phyloP scores from a whole-genome alignment of 2,329 filamentous ascomycete genomes.

The Aspergillus sp. region DNA sequence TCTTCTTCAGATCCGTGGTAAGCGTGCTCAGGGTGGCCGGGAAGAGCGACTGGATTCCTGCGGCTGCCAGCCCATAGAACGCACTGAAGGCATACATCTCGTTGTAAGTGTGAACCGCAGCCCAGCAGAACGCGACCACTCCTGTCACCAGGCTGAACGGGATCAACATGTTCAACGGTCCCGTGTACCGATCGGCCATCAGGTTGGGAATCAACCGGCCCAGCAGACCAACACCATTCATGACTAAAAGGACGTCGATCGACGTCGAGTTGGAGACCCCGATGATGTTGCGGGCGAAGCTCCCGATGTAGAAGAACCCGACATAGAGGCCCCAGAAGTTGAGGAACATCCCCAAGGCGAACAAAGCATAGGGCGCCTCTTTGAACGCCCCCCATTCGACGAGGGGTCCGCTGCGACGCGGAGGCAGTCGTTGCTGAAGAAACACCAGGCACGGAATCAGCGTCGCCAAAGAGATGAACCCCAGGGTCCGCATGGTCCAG shows the following conservation, averaged over 20 bases:
- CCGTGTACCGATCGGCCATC: slow-evolving; percentile 59
- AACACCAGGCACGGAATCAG: slow-evolving; percentile 46
- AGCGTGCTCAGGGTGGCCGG: slow-evolving; percentile 62
- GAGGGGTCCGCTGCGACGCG: slow-evolving; percentile 53
- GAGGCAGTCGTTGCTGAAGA: slow-evolving; percentile 53
- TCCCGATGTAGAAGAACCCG: slow-evolving; percentile 53
- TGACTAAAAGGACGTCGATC: slow-evolving; percentile 63
- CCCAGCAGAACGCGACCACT: slow-evolving; percentile 58
- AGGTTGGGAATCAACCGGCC: slow-evolving; percentile 62
- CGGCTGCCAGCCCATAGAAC: slow-evolving; percentile 66
- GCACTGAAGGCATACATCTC: slow-evolving; percentile 64
- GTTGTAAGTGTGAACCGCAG: slow-evolving; percentile 52
- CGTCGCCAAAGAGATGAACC: slow-evolving; percentile 59
- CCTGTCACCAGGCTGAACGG: slow-evolving; percentile 50
- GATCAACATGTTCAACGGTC: slow-evolving; percentile 63
- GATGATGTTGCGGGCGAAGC: slow-evolving; percentile 43
- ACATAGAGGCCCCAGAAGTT: slow-evolving; percentile 58
- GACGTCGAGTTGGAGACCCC: slow-evolving; percentile 48
- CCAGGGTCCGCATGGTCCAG: slow-evolving; percentile 66
- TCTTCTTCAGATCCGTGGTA: slow-evolving; percentile 55
- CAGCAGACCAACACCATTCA: slow-evolving; percentile 64
- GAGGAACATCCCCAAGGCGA: slow-evolving; percentile 46
- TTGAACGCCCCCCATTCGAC: slow-evolving; percentile 56
- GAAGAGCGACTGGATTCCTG: slow-evolving; percentile 67
- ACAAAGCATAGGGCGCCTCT: slow-evolving; percentile 51